phyloP scores from a whole-genome alignment of 2,329 filamentous ascomycete genomes.

The Trichoderma asperellum region DNA sequence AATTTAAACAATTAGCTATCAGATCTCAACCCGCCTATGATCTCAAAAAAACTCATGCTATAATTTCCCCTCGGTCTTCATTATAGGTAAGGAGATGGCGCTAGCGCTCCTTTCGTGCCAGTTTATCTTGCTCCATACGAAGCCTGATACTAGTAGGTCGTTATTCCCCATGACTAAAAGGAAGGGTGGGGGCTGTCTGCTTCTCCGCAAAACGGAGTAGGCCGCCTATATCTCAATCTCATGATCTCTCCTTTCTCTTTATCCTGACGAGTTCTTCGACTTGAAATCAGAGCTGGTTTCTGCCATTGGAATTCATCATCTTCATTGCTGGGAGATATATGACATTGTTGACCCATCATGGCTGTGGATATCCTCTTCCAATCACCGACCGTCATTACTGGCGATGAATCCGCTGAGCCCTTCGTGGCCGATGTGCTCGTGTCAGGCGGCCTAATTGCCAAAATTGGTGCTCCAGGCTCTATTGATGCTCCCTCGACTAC shows the following conservation, averaged over 20 bases:
- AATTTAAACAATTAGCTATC: background rate
- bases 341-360: background rate
- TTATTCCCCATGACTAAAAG: conserved; percentile 16
- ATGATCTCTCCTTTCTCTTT: background rate
- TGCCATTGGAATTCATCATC: background rate
- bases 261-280: background rate
- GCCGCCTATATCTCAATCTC: background rate
- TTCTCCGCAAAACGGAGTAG: conserved; percentile 19
- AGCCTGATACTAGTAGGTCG: background rate
- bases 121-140: background rate
- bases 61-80: no score
- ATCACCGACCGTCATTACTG: conserved; percentile 33
- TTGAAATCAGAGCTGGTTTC: background rate
- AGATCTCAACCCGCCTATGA: background rate
- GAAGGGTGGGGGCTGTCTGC: conserved; percentile 12
- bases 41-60: background rate
- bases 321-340: background rate
- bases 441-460: conserved; percentile 31
- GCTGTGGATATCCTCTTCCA: conserved; percentile 31
- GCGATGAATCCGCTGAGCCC: conserved; percentile 32
- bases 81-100: background rate
- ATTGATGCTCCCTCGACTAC: conserved; percentile 26
- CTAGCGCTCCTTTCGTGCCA: background rate
- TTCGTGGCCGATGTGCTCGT: conserved; percentile 35
- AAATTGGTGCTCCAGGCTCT: conserved; percentile 31